Percentiles rank a stretch among this genome's conserved stretches.
Conservation (phyloP, 306 rosid species). For the Gleditsia sinensis region DNA sequence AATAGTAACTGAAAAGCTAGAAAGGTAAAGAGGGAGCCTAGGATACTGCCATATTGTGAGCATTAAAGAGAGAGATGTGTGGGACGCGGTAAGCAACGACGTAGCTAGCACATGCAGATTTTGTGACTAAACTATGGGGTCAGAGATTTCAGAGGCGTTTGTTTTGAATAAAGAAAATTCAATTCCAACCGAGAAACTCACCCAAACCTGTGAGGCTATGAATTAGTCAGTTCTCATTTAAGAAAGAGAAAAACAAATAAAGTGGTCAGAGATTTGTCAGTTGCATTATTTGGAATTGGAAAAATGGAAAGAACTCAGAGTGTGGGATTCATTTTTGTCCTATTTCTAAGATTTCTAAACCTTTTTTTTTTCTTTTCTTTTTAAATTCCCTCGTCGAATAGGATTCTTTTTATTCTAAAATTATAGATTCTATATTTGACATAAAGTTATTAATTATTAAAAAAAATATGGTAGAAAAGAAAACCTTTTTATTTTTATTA, state of each 20-base stretch:
- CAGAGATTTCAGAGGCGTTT: conserved; percentile 73
- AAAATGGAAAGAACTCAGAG: conserved; percentile 29
- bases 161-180: conserved; percentile 45
- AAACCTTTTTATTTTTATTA: too few relatives aligned
- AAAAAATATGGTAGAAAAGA: too few relatives aligned
- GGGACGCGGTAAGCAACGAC: conserved; percentile 66
- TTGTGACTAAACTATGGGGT: conserved; percentile 84
- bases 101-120: conserved; percentile 84
- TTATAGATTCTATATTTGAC: background rate
- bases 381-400: background rate
- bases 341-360: background rate
- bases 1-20: conserved; percentile 44
- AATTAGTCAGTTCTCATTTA: conserved; percentile 45
- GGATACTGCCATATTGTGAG: conserved; percentile 32
- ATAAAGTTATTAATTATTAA: too few relatives aligned
- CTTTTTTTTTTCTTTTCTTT: background rate
- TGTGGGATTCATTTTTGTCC: conserved; percentile 33
- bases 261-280: conserved; percentile 43
- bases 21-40: conserved; percentile 35
- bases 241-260: background rate
- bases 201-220: conserved; percentile 37
- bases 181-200: conserved; percentile 41
- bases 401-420: background rate
- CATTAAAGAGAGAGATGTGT: conserved; percentile 45
- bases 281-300: conserved; percentile 38